phyloP scores from a whole-genome alignment of 192 early-diverging fungal species.

The Pilobolus umbonatus region DNA sequence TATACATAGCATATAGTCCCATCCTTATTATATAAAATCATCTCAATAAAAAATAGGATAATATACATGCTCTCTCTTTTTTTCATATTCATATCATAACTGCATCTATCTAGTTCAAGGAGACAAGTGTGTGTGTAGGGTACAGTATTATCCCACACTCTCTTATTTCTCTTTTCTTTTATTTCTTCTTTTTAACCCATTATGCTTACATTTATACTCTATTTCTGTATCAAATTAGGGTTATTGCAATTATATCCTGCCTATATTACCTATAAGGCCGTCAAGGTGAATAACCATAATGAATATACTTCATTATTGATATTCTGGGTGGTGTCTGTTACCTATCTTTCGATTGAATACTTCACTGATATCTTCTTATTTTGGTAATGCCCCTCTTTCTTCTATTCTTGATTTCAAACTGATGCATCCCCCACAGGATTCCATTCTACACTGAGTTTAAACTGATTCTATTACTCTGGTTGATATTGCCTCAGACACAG shows the following conservation, averaged over 20 bases:
- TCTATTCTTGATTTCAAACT: background rate
- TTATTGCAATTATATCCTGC: constrained; percentile 34
- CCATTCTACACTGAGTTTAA: constrained; percentile 34
- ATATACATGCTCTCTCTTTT: background rate
- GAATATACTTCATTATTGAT: constrained; percentile 28
- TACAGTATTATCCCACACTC: too few relatives aligned
- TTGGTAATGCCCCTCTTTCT: constrained; percentile 9
- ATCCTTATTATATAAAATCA: constrained; percentile 2
- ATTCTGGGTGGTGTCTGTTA: constrained; percentile 30
- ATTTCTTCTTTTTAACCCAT: background rate
- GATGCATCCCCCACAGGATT: constrained; percentile 10
- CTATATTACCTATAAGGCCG: constrained; percentile 33
- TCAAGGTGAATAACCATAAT: constrained; percentile 20
- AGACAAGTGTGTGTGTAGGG: background rate
- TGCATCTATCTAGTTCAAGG: background rate
- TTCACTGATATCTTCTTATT: constrained; percentile 32
- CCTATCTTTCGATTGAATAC: constrained; percentile 28
- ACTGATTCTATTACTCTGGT: constrained; percentile 20
- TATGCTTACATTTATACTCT: constrained; percentile 17
- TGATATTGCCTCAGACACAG: constrained; percentile 33
- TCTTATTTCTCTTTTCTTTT: background rate
- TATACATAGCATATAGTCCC: too few relatives aligned
- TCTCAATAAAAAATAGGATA: background rate
- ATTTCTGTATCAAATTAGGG: constrained; percentile 25
- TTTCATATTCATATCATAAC: background rate